phyloP scores from a whole-genome alignment of 345 rosid genomes.

The Sapria himalayana region DNA sequence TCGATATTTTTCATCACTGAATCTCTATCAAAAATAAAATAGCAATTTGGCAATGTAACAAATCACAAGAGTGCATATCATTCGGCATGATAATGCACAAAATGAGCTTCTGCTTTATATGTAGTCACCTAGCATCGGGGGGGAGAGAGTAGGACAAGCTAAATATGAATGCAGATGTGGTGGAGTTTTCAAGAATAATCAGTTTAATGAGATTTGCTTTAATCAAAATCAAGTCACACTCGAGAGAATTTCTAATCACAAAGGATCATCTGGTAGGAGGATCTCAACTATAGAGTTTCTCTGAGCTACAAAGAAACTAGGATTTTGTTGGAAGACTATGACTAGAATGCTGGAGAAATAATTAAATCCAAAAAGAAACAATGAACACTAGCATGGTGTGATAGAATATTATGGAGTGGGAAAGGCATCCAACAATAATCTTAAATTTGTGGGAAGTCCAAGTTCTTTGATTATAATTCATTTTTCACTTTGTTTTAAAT shows the following conservation, averaged over 20 bases:
- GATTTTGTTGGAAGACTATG: slow-evolving; percentile 39
- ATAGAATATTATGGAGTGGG: slow-evolving; percentile 77
- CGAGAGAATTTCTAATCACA: slow-evolving; percentile 55
- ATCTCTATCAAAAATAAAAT: too few relatives aligned
- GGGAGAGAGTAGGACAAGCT: slow-evolving; percentile 92
- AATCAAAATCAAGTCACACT: slow-evolving; percentile 31
- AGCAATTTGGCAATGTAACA: too few relatives aligned
- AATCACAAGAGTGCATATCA: slow-evolving; percentile 64
- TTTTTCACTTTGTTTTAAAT: slow-evolving; percentile 59
- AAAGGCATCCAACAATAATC: slow-evolving; percentile 58
- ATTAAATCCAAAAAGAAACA: slow-evolving; percentile 81
- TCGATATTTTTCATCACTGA: too few relatives aligned
- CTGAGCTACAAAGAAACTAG: slow-evolving; percentile 71
- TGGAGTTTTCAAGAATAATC: slow-evolving; percentile 54
- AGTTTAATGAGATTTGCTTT: slow-evolving; percentile 56
- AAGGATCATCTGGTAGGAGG: slow-evolving; percentile 87
- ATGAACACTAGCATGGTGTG: slow-evolving; percentile 98
- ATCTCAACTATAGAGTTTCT: slow-evolving; percentile 63
- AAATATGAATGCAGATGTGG: slow-evolving; percentile 64
- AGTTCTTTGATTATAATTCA: slow-evolving; percentile 86
- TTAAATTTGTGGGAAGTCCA: slow-evolving; percentile 55
- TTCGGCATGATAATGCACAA: slow-evolving; percentile 75
- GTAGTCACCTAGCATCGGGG: slow-evolving; percentile 90
- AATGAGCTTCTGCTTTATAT: slow-evolving; percentile 85
- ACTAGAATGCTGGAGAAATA: slow-evolving; percentile 80